A percentile compares a stretch with the other conserved stretches of the same genome.
Conservation (phyloP, 495 filamentous ascomycete genomes). For the Cenococcum geophilum region DNA sequence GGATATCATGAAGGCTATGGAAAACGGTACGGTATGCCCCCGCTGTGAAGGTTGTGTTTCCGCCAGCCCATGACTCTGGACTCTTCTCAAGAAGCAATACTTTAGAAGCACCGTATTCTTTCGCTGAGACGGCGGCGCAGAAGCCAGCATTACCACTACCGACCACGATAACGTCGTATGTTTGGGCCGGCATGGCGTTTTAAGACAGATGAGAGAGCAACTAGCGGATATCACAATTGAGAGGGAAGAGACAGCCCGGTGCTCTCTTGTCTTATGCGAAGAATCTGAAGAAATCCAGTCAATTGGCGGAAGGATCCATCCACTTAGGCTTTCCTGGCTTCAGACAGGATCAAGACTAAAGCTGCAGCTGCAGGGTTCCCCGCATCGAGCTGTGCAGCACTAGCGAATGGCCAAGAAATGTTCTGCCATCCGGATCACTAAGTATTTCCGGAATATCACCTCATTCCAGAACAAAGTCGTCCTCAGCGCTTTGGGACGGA, state of each 20-base stretch:
- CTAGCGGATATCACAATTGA: not conserved
- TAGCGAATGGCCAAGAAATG: not conserved
- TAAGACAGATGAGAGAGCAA: not conserved
- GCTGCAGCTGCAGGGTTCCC: not conserved
- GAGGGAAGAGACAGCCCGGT: too few species aligned
- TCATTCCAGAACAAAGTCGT: too few species aligned
- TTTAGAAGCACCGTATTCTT: slow-evolving; percentile 34
- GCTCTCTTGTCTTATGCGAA: not conserved
- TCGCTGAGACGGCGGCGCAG: slow-evolving; percentile 48
- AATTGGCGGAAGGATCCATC: not conserved
- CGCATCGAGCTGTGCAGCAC: not conserved
- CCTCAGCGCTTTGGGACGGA: too few species aligned
- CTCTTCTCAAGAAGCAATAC: slow-evolving; percentile 51
- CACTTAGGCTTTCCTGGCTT: not conserved
- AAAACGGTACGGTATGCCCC: slow-evolving; percentile 50
- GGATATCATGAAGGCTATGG: slow-evolving; percentile 44
- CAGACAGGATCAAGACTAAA: not conserved
- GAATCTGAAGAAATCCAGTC: not conserved
- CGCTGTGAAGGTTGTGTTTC: slow-evolving; percentile 55
- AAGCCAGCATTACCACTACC: slow-evolving; percentile 57
- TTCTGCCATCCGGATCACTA: too few species aligned
- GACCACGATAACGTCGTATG: slow-evolving; percentile 47
- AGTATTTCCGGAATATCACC: too few species aligned
- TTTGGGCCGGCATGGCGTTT: not conserved
- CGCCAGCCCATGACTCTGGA: slow-evolving; percentile 49